phyloP scores from a whole-genome alignment of 2,329 filamentous ascomycete species.

The Ceratocystis huliohia region DNA sequence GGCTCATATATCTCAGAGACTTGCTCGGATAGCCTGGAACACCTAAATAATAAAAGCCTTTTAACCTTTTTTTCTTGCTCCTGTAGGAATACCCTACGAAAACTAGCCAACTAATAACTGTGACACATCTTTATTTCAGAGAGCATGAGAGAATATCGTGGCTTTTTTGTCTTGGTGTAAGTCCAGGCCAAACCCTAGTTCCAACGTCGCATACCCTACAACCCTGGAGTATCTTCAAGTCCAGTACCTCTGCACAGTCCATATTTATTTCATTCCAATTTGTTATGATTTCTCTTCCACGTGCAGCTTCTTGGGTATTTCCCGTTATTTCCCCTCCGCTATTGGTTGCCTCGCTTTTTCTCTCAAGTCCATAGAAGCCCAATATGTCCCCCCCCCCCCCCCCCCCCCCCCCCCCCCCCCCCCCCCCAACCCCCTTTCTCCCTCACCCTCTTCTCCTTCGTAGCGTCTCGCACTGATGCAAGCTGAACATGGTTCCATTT shows the following conservation, averaged over 20 bases:
- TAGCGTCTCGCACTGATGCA: constrained; percentile 9
- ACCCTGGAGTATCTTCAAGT: background rate
- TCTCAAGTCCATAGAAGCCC: background rate
- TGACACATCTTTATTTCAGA: background rate
- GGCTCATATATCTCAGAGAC: background rate
- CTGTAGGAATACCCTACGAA: too few species aligned
- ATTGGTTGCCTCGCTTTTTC: background rate
- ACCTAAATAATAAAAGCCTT: background rate
- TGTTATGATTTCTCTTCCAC: background rate
- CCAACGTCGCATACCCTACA: background rate
- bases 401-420: too few species aligned
- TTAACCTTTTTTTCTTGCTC: too few species aligned
- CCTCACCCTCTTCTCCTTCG: background rate
- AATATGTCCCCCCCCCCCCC: background rate
- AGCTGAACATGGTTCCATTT: constrained; percentile 10
- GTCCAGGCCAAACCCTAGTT: background rate
- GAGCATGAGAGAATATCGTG: background rate
- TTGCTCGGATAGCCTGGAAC: background rate
- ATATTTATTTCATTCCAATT: too few species aligned
- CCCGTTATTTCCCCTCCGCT: background rate
- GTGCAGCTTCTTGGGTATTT: background rate
- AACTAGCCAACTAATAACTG: too few species aligned
- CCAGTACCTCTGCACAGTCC: background rate
- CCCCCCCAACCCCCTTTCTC: background rate
- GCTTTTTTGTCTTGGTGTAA: background rate